Base-by-base conservation (phyloP, 352 stramenopile species). In the Phytopythium ostracodes region DNA sequence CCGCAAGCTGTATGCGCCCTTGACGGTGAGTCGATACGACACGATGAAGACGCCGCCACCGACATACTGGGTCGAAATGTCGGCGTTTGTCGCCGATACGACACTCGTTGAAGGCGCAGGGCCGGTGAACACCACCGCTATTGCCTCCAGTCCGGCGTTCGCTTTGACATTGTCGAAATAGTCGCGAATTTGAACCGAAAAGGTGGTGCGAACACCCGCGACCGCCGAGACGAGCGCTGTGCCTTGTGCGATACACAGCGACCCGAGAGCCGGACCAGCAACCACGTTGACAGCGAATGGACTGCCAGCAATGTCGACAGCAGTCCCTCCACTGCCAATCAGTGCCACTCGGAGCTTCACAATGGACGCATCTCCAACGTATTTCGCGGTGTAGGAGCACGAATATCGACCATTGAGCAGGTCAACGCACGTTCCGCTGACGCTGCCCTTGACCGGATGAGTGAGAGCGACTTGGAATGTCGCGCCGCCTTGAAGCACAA, bases 351-450 rank as follows among this genome's bases (percentile, higher is more conserved):
- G 60, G 12, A 91, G 59, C 3, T 54, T 80, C 8, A 59, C 60
- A 0, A 24, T 33, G 6, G 53, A 47, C 1, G 53, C 24, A 10
- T 59, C 53, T 15, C 78, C 78, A 18, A 83, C 76, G 51, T 69
- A 79, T 11, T 77, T 77, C 4, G 84, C 58, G 2, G 59, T 77
- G 59, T 87, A 92, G n/a, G 73, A 75, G 54, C 84, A 92, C 9
- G 70, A 71, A 57, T 90, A 92, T 15, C 70, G 59, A 0, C 84
- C 84, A 27, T 79, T 85, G 43, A 83, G 63, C 12, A 88, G 47
- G 25, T 90, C 81, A 0, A 62, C 70, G 59, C 84, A 92, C 3
- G 53, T 54, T 22, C 79, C 79, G 40, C 12, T 77, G 15, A 85
- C 67, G 18, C 71, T 78, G 2, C 62, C 75, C 35, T 76, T 76